phyloP scores from a whole-genome alignment of 345 rosid genomes.

The Linum lewisii region DNA sequence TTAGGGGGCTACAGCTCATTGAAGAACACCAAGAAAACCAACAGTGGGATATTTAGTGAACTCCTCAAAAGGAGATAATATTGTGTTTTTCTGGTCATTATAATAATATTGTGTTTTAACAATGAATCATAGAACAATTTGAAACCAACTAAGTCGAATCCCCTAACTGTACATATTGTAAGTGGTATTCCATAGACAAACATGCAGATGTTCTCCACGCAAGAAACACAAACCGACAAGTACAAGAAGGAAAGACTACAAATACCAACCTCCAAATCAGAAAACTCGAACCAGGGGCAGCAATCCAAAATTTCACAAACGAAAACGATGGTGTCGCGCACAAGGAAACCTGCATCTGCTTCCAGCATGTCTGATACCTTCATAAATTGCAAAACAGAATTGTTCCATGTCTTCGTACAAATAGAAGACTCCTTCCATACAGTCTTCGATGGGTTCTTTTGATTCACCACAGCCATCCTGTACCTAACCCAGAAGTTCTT shows the following conservation, averaged over 20 bases:
- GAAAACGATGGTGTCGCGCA: slow-evolving; percentile 96
- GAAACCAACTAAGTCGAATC: not conserved
- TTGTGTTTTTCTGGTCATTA: too few species aligned
- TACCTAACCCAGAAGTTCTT: slow-evolving; percentile 99
- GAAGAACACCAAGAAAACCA: too few species aligned
- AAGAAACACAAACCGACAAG: not conserved
- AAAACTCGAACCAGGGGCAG: slow-evolving; percentile 96
- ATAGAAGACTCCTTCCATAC: slow-evolving; percentile 99
- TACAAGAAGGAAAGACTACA: not conserved
- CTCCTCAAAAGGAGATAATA: not conserved
- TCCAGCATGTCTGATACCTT: slow-evolving; percentile 98
- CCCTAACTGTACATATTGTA: not conserved
- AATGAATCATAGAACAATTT: too few species aligned
- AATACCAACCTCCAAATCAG: slow-evolving; percentile 79
- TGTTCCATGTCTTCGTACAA: slow-evolving; percentile 99
- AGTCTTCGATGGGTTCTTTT: slow-evolving; percentile 82
- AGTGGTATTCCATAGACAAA: not conserved
- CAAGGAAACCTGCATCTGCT: slow-evolving; percentile 96
- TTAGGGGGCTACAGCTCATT: too few species aligned
- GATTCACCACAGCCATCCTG: slow-evolving; percentile 95
- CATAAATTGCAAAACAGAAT: slow-evolving; percentile 98
- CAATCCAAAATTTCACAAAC: slow-evolving; percentile 97
- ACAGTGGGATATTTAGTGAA: not conserved
- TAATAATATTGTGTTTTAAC: too few species aligned
- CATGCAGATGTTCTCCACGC: not conserved